These are phyloP conservation scores for Mycena kentingensis DNA, from an alignment of 768 basidiomycete species.

Conservation along the genomic window DNA sequence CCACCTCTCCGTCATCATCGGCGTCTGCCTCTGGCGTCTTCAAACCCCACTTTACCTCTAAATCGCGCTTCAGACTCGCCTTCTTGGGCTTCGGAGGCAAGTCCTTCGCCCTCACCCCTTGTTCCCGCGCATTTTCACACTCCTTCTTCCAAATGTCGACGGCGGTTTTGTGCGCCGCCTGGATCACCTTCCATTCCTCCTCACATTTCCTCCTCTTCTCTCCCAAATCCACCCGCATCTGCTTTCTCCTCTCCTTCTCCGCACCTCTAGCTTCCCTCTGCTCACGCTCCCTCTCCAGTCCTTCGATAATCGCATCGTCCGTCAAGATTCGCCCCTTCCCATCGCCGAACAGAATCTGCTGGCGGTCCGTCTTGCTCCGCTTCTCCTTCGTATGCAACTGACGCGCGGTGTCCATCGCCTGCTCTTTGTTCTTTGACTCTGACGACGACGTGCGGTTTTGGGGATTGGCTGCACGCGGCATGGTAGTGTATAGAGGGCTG, in stretches of 20 bases:
- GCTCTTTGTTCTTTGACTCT: no score
- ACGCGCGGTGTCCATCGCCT: no score
- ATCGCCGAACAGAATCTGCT: not conserved
- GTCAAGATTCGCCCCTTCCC: conserved; percentile 24
- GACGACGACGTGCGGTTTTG: no score
- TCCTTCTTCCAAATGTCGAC: not conserved
- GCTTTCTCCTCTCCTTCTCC: conserved; percentile 44
- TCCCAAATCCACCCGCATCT: conserved; percentile 14
- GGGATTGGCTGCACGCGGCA: no score
- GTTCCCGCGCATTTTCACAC: not conserved
- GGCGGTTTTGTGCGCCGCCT: not conserved
- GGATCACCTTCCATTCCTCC: not conserved
- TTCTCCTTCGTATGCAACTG: conserved; percentile 25
- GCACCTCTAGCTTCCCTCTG: not conserved
- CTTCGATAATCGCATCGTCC: conserved; percentile 42
- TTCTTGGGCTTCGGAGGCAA: not conserved
- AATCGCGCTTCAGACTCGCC: not conserved
- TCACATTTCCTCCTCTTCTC: not conserved
- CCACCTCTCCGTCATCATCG: not conserved
- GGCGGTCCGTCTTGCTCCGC: conserved; percentile 43
- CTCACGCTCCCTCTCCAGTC: not conserved
- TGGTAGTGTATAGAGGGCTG: no score
- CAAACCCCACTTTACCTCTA: not conserved
- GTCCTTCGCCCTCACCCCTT: not conserved
- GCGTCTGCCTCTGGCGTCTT: not conserved